Evolutionary conservation across 345 rosid species (phyloP), one percentile per base, ranked within the genome.

Genomic region (Camelina neglecta): DNA sequence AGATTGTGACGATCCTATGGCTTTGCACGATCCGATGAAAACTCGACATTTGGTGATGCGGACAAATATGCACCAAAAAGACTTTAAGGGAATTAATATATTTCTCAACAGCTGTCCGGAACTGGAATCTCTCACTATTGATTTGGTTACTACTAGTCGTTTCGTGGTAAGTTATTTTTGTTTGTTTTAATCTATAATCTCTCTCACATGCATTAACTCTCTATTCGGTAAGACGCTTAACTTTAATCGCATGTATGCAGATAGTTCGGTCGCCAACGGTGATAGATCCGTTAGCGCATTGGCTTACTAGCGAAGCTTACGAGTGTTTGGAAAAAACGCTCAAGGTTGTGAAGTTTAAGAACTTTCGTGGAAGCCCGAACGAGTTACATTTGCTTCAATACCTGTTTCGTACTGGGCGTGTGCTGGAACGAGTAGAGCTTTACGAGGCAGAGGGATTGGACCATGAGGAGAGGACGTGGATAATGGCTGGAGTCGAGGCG

Each of bases 11-110:
- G 78, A 87, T 35, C 84, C 80, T 15, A 55, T 45, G 58, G 11
- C 68, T 3, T 4, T 79, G 66, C 47, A 60, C n/a, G 11, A 31
- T 13, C 71, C 79, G 0, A n/a, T 85, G 57, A 9, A 79, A 4
- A 84, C 76, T 11, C 31, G 51, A n/a, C 83, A 80, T 74, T 66
- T 89, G 55, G 84, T 73, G 33, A 11, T 89, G 75, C 83, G 81
- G 38, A 75, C 81, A 4, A 68, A 73, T 18, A 0, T 84, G 85
- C 81, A 81, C 26, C 0, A 5, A 2, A 47, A 73, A 35, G 89
- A 84, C 56, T 81, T 75, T 2, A 21, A 38, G 10, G 93, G 89
- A 8, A 80, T 87, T 13, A 76, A 48, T 2, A 83, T 89, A 64
- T 74, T 89, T 78, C 62, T 87, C 1, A 53, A 63, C 3, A 80